Percentiles rank a stretch among this genome's conserved stretches.
phyloP scores from a whole-genome alignment of 2,329 filamentous ascomycete genomes.

The Tothia fuscella region DNA sequence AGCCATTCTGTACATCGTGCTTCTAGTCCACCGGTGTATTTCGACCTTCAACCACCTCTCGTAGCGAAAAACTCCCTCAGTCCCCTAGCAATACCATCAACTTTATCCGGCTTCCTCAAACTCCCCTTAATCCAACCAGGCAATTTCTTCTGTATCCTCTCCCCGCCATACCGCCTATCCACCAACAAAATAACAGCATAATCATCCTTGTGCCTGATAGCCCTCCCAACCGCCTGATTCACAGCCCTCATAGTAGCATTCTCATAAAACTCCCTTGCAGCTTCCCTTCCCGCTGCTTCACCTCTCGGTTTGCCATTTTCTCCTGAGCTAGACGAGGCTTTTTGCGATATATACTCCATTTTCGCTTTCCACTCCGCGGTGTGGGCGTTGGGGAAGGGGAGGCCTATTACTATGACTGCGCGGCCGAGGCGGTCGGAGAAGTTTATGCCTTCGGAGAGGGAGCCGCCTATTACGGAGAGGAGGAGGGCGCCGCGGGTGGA shows the following conservation, averaged over 20 bases:
- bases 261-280: slow-evolving; percentile 73
- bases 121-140: slow-evolving; percentile 80
- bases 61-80: slow-evolving; percentile 29
- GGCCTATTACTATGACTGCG: slow-evolving; percentile 79
- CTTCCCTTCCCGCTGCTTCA: slow-evolving; percentile 26
- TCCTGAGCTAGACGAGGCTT: slow-evolving; percentile 24
- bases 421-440: slow-evolving; percentile 86
- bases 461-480: slow-evolving; percentile 84
- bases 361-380: slow-evolving; percentile 90
- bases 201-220: slow-evolving; percentile 76
- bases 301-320: slow-evolving; percentile 17
- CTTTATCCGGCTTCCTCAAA: slow-evolving; percentile 32
- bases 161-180: slow-evolving; percentile 65
- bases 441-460: slow-evolving; percentile 95
- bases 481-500: slow-evolving; percentile 59
- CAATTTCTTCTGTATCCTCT: slow-evolving; percentile 64
- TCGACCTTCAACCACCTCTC: too few relatives aligned
- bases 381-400: slow-evolving; percentile 85
- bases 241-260: slow-evolving; percentile 95
- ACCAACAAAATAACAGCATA: slow-evolving; percentile 84
- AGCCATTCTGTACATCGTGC: too few relatives aligned
- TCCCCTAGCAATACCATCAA: slow-evolving; percentile 31
- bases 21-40: too few relatives aligned
- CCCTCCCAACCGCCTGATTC: slow-evolving; percentile 90
- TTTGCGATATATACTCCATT: slow-evolving; percentile 70